These are phyloP conservation scores for Ogataea pini DNA, from an alignment of 805 yeast genomes.

Conservation along the genomic window DNA sequence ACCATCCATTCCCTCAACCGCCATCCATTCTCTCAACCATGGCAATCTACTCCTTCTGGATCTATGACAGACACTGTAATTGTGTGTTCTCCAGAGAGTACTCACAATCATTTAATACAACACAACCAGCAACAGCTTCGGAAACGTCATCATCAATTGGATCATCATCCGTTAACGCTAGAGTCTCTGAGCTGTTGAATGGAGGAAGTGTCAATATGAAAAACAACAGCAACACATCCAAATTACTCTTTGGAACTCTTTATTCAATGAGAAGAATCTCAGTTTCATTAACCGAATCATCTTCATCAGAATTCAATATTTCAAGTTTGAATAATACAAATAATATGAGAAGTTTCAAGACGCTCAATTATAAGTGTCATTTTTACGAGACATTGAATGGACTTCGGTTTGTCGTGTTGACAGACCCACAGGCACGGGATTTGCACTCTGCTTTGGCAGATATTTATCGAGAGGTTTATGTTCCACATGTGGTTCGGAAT, in stretches of 20 bases:
- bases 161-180: slow-evolving; percentile 6
- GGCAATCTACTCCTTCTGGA: slow-evolving; percentile 84
- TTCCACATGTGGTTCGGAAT: slow-evolving; percentile 63
- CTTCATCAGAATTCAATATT: slow-evolving; percentile 8
- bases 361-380: slow-evolving; percentile 78
- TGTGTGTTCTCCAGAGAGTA: slow-evolving; percentile 84
- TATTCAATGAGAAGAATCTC: slow-evolving; percentile 79
- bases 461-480: slow-evolving; percentile 59
- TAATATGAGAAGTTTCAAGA: slow-evolving; percentile 48
- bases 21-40: slow-evolving; percentile 28
- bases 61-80: slow-evolving; percentile 89
- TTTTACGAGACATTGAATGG: slow-evolving; percentile 78
- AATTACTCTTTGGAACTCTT: slow-evolving; percentile 81
- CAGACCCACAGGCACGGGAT: slow-evolving; percentile 62
- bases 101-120: too few relatives aligned
- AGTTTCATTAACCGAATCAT: slow-evolving; percentile 28
- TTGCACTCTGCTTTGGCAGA: slow-evolving; percentile 55
- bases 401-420: slow-evolving; percentile 69
- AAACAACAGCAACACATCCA: slow-evolving; percentile 69
- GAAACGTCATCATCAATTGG: not conserved
- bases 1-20: too few relatives aligned
- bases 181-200: slow-evolving; percentile 15
- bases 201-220: slow-evolving; percentile 48
- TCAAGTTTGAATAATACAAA: slow-evolving; percentile 35
- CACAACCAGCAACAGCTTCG: not conserved